Base-by-base conservation (phyloP, 2,329 filamentous ascomycete genomes). In the Stagonosporopsis tanaceti region DNA sequence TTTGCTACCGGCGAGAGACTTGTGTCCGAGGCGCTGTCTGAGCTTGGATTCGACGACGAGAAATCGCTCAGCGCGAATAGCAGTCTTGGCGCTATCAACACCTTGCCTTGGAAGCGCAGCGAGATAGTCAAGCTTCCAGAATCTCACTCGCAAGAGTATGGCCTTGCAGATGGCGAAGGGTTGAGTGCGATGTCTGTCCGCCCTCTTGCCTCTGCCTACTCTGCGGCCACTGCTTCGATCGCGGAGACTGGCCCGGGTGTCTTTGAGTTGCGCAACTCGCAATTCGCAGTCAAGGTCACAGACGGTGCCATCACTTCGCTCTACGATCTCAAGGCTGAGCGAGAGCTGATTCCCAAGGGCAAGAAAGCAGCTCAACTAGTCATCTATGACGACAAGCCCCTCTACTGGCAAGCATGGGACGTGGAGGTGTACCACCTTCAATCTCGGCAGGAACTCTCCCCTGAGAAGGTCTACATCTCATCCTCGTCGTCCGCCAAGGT, bases 341-440 rank as follows among this genome's bases (percentile, higher is more conserved):
- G 94, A 48, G 93, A 99, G 74, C 78, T 96, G 20, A 85, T 99
- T 46, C 84, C 91, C 3, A 81, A 84, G 58, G 85, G 82, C 28
- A 85, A 85, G 24, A 93, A 93, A 74, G 93, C 90, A 24, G 97
- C 96, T 65, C 93, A 97, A 73, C 87, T 95, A 47, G 93, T 98
- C 63, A 87, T 98, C 24, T 98, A 96, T 70, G 95, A 99, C 71
- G 95, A 99, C 79, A 97, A 98, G 79, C 93, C 93, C 22, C 84
- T 97, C 24, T 97, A 96, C 80, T 98, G 93, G 93, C 92, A 97
- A 78, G 93, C 93, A 2, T 97, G 94, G 93, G 94, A 99, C 75
- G 94, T 98, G 6, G 95, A 99, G 77, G 93, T 98, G 27, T 99
- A 89, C 79, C 95, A 99, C 70, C 85, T 98, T 25, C 88, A 96